phyloP scores from a whole-genome alignment of 192 early-diverging fungal genomes.

The Coemansia sp. region DNA sequence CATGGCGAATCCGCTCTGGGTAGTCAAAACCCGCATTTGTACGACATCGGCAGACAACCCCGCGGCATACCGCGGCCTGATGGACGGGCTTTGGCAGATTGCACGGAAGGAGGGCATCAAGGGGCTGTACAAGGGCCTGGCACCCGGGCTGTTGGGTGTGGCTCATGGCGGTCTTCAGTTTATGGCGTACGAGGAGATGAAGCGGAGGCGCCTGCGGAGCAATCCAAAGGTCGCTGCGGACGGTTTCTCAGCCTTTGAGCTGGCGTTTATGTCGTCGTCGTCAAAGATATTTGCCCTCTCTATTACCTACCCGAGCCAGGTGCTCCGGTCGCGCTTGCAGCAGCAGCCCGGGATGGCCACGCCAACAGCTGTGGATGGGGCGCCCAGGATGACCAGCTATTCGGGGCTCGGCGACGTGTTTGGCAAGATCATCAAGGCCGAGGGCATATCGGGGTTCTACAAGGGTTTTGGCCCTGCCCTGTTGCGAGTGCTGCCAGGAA shows the following conservation, averaged over 20 bases:
- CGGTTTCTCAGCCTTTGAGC: conserved; percentile 60
- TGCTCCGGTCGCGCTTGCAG: conserved; percentile 83
- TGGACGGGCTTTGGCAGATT: conserved; percentile 59
- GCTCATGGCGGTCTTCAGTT: conserved; percentile 98
- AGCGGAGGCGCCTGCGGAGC: conserved; percentile 57
- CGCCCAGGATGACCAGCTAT: conserved; percentile 55
- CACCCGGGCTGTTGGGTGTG: conserved; percentile 86
- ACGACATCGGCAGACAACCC: conserved; percentile 58
- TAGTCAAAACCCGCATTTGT: conserved; percentile 81
- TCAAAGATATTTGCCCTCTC: conserved; percentile 87
- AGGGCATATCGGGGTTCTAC: conserved; percentile 83
- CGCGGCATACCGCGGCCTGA: conserved; percentile 62
- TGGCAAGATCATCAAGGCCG: conserved; percentile 64
- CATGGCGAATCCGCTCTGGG: conserved; percentile 79
- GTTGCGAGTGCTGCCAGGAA: conserved; percentile 87
- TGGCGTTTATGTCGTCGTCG: conserved; percentile 76
- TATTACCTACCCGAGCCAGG: conserved; percentile 91
- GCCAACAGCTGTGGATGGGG: conserved; percentile 27
- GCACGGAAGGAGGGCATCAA: conserved; percentile 64
- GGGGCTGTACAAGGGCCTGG: conserved; percentile 75
- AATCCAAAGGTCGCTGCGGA: neutral
- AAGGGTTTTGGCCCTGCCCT: conserved; percentile 88
- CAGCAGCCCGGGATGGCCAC: conserved; percentile 39
- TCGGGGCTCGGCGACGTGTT: conserved; percentile 68
- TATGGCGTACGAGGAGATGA: conserved; percentile 98